Conservation (phyloP, 139 green algal species). For the Edaphochlamys debaryana region DNA sequence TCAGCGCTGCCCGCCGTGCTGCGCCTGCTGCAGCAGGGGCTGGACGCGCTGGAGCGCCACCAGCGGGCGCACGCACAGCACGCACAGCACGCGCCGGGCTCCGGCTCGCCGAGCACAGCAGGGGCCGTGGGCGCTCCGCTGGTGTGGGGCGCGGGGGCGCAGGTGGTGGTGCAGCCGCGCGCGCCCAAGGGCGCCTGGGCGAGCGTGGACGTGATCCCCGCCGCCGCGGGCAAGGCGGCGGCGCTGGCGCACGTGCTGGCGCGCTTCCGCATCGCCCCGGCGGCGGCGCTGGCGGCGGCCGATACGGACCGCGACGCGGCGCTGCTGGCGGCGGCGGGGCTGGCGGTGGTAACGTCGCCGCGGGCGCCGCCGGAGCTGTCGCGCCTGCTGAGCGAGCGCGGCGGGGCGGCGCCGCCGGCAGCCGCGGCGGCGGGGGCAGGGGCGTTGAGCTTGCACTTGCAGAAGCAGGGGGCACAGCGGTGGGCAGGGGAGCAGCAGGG, state of each 20-base stretch:
- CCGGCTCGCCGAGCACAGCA: background rate
- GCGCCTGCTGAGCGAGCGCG: background rate
- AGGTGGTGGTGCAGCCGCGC: conserved; percentile 1
- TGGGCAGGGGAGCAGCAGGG: background rate
- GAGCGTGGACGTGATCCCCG: conserved; percentile 19
- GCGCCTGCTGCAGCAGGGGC: background rate
- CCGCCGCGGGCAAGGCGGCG: conserved; percentile 11
- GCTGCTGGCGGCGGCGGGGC: conserved; percentile 6
- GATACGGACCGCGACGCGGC: conserved; percentile 18
- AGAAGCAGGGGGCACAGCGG: background rate
- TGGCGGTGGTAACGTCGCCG: conserved; percentile 1
- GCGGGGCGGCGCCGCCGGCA: background rate
- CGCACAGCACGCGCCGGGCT: no score
- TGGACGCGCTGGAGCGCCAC: background rate
- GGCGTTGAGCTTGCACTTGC: no score
- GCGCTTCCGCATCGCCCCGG: conserved; percentile 3
- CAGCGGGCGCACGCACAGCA: no score
- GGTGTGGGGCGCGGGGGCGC: background rate
- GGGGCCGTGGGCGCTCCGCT: no score
- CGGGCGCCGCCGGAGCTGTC: background rate
- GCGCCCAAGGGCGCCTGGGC: background rate
- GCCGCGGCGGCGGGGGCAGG: background rate
- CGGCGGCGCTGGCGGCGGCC: conserved; percentile 14
- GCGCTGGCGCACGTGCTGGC: conserved; percentile 6
- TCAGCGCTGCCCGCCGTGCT: background rate